These are phyloP conservation scores for Exophiala viscosa DNA, from an alignment of 2,329 filamentous ascomycete species.

Conservation along the genomic window DNA sequence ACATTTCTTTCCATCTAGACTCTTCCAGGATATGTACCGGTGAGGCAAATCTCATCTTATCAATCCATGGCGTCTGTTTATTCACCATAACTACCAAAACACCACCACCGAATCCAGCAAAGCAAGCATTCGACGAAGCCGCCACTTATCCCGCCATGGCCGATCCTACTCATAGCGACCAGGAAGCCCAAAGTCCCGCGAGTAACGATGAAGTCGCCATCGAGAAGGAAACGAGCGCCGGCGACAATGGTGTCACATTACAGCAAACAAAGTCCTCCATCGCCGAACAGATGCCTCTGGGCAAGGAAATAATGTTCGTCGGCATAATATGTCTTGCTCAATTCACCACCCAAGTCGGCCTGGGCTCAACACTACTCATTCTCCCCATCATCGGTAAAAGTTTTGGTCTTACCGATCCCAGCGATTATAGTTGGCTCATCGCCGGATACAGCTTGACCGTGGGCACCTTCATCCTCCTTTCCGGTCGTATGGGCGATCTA, in stretches of 20 bases:
- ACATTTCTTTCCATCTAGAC: too few relatives aligned
- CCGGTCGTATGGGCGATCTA: constrained; percentile 37
- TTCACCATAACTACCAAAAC: too few relatives aligned
- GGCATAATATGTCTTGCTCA: constrained; percentile 36
- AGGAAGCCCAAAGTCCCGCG: neutral
- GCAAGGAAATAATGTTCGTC: constrained; percentile 33
- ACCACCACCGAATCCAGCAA: too few relatives aligned
- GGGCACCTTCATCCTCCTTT: constrained; percentile 39
- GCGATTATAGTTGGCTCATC: constrained; percentile 48
- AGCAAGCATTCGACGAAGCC: too few relatives aligned
- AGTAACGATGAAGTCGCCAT: neutral
- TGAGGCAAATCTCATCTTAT: too few relatives aligned
- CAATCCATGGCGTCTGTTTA: too few relatives aligned
- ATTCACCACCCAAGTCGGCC: constrained; percentile 46
- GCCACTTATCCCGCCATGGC: too few relatives aligned
- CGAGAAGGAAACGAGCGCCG: neutral
- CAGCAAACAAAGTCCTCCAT: neutral
- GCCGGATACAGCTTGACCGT: constrained; percentile 54
- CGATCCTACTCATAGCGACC: neutral
- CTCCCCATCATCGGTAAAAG: constrained; percentile 46
- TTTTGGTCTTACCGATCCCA: constrained; percentile 43
- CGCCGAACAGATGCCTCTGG: constrained; percentile 1
- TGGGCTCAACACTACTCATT: constrained; percentile 48
- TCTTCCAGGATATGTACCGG: too few relatives aligned
- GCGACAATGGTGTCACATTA: neutral